Base-by-base conservation (phyloP, 805 yeast genomes). In the Lachancea nothofagi region DNA sequence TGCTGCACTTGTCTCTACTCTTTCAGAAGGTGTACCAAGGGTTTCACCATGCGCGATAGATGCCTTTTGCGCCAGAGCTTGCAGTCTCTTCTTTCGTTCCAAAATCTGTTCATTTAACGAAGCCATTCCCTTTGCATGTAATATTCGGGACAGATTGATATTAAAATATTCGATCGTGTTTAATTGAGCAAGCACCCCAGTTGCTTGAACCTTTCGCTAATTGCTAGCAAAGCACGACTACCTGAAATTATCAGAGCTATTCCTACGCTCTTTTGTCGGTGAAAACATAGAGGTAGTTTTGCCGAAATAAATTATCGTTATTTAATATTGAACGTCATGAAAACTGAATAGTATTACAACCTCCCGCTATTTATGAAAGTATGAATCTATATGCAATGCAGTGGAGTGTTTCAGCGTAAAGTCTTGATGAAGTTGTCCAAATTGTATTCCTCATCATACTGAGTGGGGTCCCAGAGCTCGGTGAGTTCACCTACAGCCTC, bases 371-470 rank as follows among this genome's bases (percentile, higher is more conserved):
- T 13, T 25, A 15, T 33, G 25, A 15, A n/a, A 7, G 21, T 29
- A 13, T 15, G 7, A 29, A 27, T 35, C 26, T 35, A 35, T 28
- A 35, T 23, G 22, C 29, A 27, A 35, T 35, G 33, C 32, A 35
- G 20, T 20, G 19, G 14, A 35, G 32, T 32, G 24, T 20, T 20
- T 28, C 57, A 75, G 49, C 74, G 74, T 46, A 86, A 72, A 20
- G 83, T 82, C 66, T 84, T 84, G 64, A 93, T 90, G 61, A 93
- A 93, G 39, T 83, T 78, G 61, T 90, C 97, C 64, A 93, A 75
- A 55, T 93, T 86, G 63, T 93, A 93, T 67, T 93, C 98, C 56
- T 93, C 98, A 48, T 89, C 96, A 55, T 93, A 93, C 62, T 93
- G 97, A 24, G 84, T 73, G 53, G 86, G 93, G 58, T 93, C 97